Evolutionary conservation across 2,329 filamentous ascomycete genomes (phyloP), one percentile per base, ranked within the genome.

Genomic region (Eutypa lata): DNA sequence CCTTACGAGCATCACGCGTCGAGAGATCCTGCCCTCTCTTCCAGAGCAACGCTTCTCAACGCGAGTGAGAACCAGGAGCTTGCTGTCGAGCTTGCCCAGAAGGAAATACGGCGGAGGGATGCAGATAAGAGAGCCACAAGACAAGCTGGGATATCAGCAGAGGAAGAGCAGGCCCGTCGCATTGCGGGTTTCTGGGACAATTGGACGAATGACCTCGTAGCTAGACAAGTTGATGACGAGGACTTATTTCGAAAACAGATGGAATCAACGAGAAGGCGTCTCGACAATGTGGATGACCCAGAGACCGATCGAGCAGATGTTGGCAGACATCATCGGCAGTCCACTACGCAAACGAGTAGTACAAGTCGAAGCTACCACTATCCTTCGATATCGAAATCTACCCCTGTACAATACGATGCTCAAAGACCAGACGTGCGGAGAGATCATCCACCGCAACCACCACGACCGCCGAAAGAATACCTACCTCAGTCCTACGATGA

Each of bases 31-130:
- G 86, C 81, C 2, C 69, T 90, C 13, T 73, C 73, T 3, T 72
- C 68, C 1, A 67, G 76, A 11, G 75, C 78, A 1, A 80, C 79
- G 58, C 78, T 89, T 1, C 71, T 95, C 14, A 84, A 89, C 62
- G 88, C 88, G 0, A 80, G 79, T 1, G 83, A 91, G 52, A 78
- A 95, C 57, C 81, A 85, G 57, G 87, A 92, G 11, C 72, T 95
- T 45, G 91, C 91, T 0, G 85, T 95, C 7, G 82, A 87, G 58
- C 70, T 95, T 28, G 90, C 90, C 0, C 84, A 87, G 57, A 81
- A 82, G 51, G 90, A 95, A 69, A 80, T 91, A 53, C 76, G 74
- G 52, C 79, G 88, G 42, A 78, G 90, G 58, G 86, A 89, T 61
- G 83, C 81, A 14, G 78, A 76, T 42, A 77, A 83, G 55, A 80